Evolutionary conservation across 306 rosid species (phyloP).

Genomic region (Ormosia semicastrata): DNA sequence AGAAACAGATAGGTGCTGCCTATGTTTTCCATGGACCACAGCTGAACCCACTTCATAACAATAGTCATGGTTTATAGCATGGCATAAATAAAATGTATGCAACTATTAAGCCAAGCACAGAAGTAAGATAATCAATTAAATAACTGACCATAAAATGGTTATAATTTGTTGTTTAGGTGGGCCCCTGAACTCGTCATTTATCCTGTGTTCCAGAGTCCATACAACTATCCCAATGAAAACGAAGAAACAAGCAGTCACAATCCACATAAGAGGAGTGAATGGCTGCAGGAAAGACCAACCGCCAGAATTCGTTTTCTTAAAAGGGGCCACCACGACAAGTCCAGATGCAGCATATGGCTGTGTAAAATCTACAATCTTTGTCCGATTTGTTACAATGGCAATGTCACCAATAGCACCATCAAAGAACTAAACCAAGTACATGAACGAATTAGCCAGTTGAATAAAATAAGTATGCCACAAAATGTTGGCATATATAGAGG

Average conservation of each 20-base stretch:
- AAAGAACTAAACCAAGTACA: constrained; percentile 42
- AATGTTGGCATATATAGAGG: background rate
- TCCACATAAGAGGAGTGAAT: constrained; percentile 80
- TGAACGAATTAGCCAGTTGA: constrained; percentile 27
- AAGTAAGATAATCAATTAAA: constrained; percentile 11
- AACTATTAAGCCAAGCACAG: background rate
- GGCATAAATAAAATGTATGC: background rate
- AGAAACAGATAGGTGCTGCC: constrained; percentile 11
- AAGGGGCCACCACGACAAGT: constrained; percentile 86
- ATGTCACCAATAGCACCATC: constrained; percentile 93
- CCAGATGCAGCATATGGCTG: constrained; percentile 94
- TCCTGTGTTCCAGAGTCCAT: constrained; percentile 91
- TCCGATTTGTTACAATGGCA: constrained; percentile 83
- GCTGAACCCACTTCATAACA: background rate
- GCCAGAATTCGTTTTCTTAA: constrained; percentile 67
- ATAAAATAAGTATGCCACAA: background rate
- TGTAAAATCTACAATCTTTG: constrained; percentile 83
- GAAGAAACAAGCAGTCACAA: constrained; percentile 68
- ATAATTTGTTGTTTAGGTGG: constrained; percentile 74
- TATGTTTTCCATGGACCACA: background rate
- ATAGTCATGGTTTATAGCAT: background rate
- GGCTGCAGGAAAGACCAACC: constrained; percentile 96
- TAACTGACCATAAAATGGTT: constrained; percentile 90
- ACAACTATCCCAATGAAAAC: constrained; percentile 77
- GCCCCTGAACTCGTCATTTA: constrained; percentile 93